Evolutionary conservation across 768 basidiomycete species (phyloP), one percentile per base, ranked within the genome.

Genomic region (Phaeotremella fagi): DNA sequence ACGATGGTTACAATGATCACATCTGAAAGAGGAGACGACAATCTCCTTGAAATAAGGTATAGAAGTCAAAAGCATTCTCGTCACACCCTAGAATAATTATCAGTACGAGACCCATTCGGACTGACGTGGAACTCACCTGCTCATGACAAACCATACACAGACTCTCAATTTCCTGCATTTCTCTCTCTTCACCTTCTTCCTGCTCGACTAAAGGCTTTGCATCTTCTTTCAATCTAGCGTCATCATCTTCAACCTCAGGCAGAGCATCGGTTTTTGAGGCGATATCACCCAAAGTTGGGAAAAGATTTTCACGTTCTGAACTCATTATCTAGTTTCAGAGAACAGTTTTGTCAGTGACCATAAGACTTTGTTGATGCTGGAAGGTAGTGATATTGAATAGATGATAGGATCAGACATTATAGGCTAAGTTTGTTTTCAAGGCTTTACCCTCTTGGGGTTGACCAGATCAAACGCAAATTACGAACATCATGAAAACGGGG

Each of bases 11-110:
- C 95, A 99, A 66, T 90, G 85, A 52, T 94, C 89, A 71, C 95
- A 99, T 52, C 86, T 82, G 78, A 99, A 99, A 33, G 90, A 92
- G 84, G 94, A 90, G 55, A 98, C 83, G 59, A 99, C 87, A 47
- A 98, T 85, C 73, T 99, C 89, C 41, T 83, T 80, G 79, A 98
- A 98, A 78, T 84, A 98, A 0, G 95, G 95, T 45, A 99, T 99
- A 2, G 85, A 83, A 0, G 92, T 97, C 45, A 99, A 78, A 64
- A 99, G 82, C 64, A 99, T 75, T 37, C 90, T 79, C 0, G 95
- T 99, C 12, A 79, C 77, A 27, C 94, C 94, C 90, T 97, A 79
- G 62, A 74, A 14, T n/a, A 20, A 33, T 44, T 23, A 24, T 33
- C 43, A 55, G 48, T 14, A 27, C 26, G 16, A 33, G 4, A 41